A percentile compares a stretch with the other conserved stretches of the same genome.
These are phyloP conservation scores for Colletotrichum sp. DNA, from an alignment of 2,329 filamentous ascomycete species.

Conservation along the genomic window DNA sequence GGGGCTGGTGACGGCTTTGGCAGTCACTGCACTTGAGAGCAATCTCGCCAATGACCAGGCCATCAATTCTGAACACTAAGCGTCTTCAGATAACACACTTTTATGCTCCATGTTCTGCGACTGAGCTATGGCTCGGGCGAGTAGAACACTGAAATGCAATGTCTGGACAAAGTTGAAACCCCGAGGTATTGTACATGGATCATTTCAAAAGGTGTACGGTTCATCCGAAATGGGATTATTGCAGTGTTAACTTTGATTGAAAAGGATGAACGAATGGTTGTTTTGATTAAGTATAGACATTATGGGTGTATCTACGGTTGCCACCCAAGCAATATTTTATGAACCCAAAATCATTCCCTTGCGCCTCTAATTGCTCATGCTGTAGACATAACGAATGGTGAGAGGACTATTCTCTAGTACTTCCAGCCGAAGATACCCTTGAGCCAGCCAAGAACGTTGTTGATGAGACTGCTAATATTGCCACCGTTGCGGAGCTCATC, in stretches of 20 bases:
- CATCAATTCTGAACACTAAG: too few species aligned
- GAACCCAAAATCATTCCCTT: neutral
- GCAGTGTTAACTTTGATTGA: neutral
- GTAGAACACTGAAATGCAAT: too few species aligned
- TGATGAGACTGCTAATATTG: neutral
- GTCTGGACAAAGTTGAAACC: too few species aligned
- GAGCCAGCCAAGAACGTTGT: neutral
- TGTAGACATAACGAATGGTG: neutral
- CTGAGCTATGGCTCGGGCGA: too few species aligned
- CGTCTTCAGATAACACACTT: too few species aligned
- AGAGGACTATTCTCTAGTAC: neutral
- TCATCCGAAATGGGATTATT: neutral
- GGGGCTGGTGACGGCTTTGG: neutral
- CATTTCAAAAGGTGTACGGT: too few species aligned
- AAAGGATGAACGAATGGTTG: neutral
- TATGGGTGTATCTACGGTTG: conserved; percentile 10
- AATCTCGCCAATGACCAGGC: too few species aligned
- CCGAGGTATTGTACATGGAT: too few species aligned
- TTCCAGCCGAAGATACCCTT: conserved; percentile 4
- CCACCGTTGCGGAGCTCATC: conserved; percentile 29
- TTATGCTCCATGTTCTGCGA: too few species aligned
- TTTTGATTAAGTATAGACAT: conserved; percentile 6
- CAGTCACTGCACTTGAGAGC: neutral
- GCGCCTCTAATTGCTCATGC: neutral
- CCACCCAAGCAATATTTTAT: neutral